phyloP scores from a whole-genome alignment of 208 protist genomes.

The Trichomonas tenax region DNA sequence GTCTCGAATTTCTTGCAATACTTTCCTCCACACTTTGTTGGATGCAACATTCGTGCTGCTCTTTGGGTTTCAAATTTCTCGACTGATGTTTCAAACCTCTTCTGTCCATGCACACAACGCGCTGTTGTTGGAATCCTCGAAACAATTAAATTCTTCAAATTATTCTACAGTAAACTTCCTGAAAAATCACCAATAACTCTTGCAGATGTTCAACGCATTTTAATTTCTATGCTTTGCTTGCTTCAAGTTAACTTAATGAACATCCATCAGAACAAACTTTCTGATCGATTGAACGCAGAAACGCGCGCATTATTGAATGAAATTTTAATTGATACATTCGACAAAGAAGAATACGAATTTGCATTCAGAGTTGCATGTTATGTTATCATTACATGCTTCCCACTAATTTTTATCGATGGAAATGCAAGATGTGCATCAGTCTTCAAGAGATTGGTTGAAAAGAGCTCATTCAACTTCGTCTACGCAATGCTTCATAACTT shows the following conservation, averaged over 20 bases:
- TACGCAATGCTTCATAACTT: neutral
- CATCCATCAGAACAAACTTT: neutral
- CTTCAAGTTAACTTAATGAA: neutral
- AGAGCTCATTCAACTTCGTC: neutral
- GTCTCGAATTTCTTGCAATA: neutral
- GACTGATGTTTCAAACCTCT: neutral
- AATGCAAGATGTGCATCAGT: neutral
- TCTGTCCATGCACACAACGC: neutral
- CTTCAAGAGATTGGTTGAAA: neutral
- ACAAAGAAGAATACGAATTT: neutral
- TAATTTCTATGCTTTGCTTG: neutral
- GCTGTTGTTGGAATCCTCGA: neutral
- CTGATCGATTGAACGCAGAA: neutral
- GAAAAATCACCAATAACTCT: neutral
- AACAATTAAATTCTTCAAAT: neutral
- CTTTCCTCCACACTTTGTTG: neutral
- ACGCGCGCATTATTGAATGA: neutral
- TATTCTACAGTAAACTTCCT: neutral
- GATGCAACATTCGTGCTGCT: neutral
- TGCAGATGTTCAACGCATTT: neutral
- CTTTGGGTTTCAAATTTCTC: neutral
- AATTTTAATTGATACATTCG: neutral
- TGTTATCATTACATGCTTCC: neutral
- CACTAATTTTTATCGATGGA: neutral
- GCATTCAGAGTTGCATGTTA: neutral